phyloP scores from a whole-genome alignment of 164 flowering plant species.

The Euptelea pleiosperma region DNA sequence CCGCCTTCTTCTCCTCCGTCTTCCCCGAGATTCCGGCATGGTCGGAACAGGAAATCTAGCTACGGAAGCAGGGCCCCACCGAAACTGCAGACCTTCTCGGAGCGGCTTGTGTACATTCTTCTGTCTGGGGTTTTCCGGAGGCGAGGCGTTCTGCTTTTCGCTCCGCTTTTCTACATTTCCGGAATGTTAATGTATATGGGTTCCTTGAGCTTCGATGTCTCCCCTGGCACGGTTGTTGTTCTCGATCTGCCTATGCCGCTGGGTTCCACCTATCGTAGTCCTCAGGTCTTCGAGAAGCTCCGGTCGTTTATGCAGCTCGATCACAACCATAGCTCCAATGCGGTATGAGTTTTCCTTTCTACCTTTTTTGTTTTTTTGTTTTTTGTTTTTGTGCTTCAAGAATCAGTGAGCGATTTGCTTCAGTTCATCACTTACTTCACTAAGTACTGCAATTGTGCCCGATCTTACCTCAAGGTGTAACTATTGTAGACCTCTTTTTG shows the following conservation, averaged over 20 bases:
- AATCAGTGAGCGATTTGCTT: no score
- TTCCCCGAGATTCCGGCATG: slow-evolving; percentile 51
- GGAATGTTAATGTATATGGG: slow-evolving; percentile 65
- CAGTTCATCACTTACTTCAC: no score
- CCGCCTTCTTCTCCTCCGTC: slow-evolving; percentile 31
- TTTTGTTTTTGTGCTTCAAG: no score
- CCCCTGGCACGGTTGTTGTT: slow-evolving; percentile 8
- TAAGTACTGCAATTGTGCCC: no score
- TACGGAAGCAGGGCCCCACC: slow-evolving; percentile 8
- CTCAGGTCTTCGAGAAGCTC: slow-evolving; percentile 67
- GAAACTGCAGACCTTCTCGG: slow-evolving; percentile 35
- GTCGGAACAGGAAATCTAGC: slow-evolving; percentile 21
- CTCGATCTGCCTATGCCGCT: slow-evolving; percentile 31
- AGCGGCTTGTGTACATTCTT: slow-evolving; percentile 43
- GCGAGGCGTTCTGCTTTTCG: slow-evolving; percentile 54
- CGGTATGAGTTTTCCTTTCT: slow-evolving; percentile 33
- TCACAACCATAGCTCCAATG: slow-evolving; percentile 34
- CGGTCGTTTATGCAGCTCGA: slow-evolving; percentile 76
- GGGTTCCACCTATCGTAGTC: slow-evolving; percentile 76
- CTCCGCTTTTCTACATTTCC: slow-evolving; percentile 55
- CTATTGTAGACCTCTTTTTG: no score
- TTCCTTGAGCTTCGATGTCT: slow-evolving; percentile 37
- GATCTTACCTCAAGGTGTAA: no score
- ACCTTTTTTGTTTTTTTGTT: background rate
- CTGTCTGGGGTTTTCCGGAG: slow-evolving; percentile 54